These are phyloP conservation scores for Leucocoprinus sp. DNA, from an alignment of 768 basidiomycete genomes.

Conservation along the genomic window DNA sequence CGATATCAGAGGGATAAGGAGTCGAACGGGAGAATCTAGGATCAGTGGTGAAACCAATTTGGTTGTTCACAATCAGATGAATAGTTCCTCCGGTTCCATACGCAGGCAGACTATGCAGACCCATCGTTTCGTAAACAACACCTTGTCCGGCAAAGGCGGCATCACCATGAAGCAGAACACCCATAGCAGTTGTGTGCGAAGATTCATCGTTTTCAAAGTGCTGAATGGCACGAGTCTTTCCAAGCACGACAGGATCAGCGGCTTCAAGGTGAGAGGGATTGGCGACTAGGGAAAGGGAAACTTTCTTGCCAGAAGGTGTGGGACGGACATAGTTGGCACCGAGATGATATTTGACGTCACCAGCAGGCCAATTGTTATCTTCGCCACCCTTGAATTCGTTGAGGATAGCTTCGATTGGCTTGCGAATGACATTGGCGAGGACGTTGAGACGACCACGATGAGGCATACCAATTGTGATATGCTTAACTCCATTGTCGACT, in stretches of 20 bases:
- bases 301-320: conserved; percentile 96
- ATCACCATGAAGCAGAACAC: conserved; percentile 92
- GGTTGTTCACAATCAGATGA: conserved; percentile 98
- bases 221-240: conserved; percentile 96
- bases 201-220: conserved; percentile 86
- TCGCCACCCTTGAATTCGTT: conserved; percentile 88
- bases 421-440: conserved; percentile 95
- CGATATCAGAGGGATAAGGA: conserved; percentile 95
- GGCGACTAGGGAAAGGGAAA: conserved; percentile 93
- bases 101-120: conserved; percentile 88
- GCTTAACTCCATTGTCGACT: conserved; percentile 92
- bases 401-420: conserved; percentile 95
- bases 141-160: conserved; percentile 99
- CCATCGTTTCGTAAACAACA: conserved; percentile 98
- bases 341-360: conserved; percentile 98
- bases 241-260: conserved; percentile 95
- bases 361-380: conserved; percentile 72
- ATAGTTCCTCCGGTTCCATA: conserved; percentile 98
- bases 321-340: conserved; percentile 98
- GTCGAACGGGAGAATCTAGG: conserved; percentile 97
- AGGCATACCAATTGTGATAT: conserved; percentile 98
- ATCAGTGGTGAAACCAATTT: conserved; percentile 98
- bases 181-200: conserved; percentile 82
- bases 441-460: conserved; percentile 98
- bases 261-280: conserved; percentile 99